Base-by-base conservation (phyloP, 495 filamentous ascomycete species). In the Aspergillus campestris region DNA sequence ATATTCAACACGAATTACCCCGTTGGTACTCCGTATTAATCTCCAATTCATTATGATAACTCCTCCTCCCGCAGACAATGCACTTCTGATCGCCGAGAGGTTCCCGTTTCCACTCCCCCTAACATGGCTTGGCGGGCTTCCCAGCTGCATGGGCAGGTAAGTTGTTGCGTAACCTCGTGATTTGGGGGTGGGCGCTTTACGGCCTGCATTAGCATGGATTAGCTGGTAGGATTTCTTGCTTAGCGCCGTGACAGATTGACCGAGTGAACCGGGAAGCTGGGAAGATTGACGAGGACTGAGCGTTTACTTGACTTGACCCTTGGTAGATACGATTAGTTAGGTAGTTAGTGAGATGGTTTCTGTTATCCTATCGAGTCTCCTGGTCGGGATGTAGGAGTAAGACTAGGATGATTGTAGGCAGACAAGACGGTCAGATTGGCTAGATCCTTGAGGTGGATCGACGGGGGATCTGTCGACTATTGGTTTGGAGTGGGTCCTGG, bases 401-500 rank as follows among this genome's bases (percentile, higher is more conserved):
- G 4, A 24, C n/a, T n/a, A n/a, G n/a, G n/a, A n/a, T n/a, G 18
- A 24, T 2, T 24, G 18, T 2, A 24, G 18, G 18, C 18, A 24
- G 18, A 24, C 18, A 24, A 24, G 18, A 24, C 18, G 18, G 18
- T 24, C 18, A 24, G 18, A 24, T 24, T 24, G 18, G 53, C 59
- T 52, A 58, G 59, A 64, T 66, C 60, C 62, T 49, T 48, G 59
- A 48, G 53, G 38, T n/a, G 53, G 66, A 70, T 70, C 66, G 65
- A 65, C 66, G 47, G 55, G 18, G 18, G 66, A 70, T 70, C 66
- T 57, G 65, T 64, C 49, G 55, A 70, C 67, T 70, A 70, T 70
- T 70, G 67, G 59, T 63, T 56, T 67, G 18, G 65, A 65, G 66
- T 56, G 52, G 48, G 52, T 40, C 63, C 64, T 68, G 65, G 67